Conservation (phyloP, 805 yeast genomes). For the Ogataea dorogensis region DNA sequence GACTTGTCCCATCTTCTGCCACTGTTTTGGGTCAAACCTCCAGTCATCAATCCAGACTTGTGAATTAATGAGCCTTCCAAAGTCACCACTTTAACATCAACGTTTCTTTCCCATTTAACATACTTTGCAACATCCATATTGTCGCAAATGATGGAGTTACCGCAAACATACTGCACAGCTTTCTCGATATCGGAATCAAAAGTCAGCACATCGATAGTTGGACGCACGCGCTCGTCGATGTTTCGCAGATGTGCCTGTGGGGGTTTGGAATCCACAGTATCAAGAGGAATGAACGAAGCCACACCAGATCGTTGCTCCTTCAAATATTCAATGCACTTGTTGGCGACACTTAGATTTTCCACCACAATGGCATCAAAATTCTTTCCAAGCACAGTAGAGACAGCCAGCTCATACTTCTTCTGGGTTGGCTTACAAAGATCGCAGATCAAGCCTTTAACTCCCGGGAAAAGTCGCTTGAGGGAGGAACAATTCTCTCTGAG, state of each 20-base stretch:
- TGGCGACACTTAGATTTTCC: slow-evolving; percentile 69
- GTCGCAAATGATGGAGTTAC: slow-evolving; percentile 78
- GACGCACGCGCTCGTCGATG: slow-evolving; percentile 52
- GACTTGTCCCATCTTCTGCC: slow-evolving; percentile 70
- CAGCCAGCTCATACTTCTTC: slow-evolving; percentile 68
- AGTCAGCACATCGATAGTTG: slow-evolving; percentile 72
- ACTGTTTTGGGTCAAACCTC: slow-evolving; percentile 64
- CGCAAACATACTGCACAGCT: slow-evolving; percentile 79
- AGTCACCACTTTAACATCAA: slow-evolving; percentile 69
- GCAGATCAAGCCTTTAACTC: slow-evolving; percentile 77
- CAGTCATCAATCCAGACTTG: slow-evolving; percentile 88
- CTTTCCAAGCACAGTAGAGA: slow-evolving; percentile 74
- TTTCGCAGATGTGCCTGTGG: slow-evolving; percentile 55
- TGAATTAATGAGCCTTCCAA: slow-evolving; percentile 83
- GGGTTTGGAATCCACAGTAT: slow-evolving; percentile 60
- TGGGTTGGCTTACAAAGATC: slow-evolving; percentile 79
- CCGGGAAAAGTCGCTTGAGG: slow-evolving; percentile 73
- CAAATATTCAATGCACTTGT: slow-evolving; percentile 70
- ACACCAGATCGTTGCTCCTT: slow-evolving; percentile 84
- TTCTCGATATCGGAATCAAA: slow-evolving; percentile 66
- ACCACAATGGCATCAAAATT: slow-evolving; percentile 83
- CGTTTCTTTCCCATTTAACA: slow-evolving; percentile 63
- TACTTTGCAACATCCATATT: slow-evolving; percentile 62
- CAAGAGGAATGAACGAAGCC: slow-evolving; percentile 86
- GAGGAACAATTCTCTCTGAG: slow-evolving; percentile 70